These are phyloP conservation scores for Pseudozyma tsukubaensis DNA, from an alignment of 1,284 basidiomycete species.

Conservation along the genomic window DNA sequence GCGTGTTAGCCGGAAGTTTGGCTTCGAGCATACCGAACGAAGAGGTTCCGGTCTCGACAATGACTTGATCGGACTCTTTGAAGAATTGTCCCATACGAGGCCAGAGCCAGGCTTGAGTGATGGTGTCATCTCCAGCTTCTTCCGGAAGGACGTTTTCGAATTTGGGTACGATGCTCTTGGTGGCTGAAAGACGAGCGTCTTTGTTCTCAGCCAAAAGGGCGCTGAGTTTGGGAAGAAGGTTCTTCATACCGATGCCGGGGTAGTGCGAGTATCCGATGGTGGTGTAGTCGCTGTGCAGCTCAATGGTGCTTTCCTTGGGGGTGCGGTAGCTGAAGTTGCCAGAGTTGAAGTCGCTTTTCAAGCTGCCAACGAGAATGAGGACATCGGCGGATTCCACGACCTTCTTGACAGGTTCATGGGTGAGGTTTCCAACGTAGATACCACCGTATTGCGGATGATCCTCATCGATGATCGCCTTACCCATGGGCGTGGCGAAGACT, in stretches of 20 bases:
- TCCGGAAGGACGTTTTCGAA: conserved; percentile 41
- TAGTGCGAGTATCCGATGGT: conserved; percentile 70
- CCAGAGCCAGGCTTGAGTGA: conserved; percentile 76
- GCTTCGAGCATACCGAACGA: conserved; percentile 48
- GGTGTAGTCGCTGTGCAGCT: conserved; percentile 79
- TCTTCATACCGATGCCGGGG: conserved; percentile 69
- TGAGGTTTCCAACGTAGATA: conserved; percentile 71
- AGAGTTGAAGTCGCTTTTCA: conserved; percentile 91
- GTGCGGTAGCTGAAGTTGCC: conserved; percentile 73
- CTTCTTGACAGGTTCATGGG: conserved; percentile 75
- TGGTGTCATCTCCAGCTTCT: conserved; percentile 3
- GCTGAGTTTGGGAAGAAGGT: conserved; percentile 56
- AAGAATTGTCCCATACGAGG: conserved; percentile 84
- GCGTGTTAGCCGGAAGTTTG: conserved; percentile 36
- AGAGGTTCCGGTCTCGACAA: conserved; percentile 65
- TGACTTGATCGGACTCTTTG: conserved; percentile 69
- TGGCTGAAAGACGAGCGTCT: conserved; percentile 17
- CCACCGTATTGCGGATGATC: conserved; percentile 86
- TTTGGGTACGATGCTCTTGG: conserved; percentile 28
- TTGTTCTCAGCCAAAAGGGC: conserved; percentile 25
- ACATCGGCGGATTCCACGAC: conserved; percentile 85
- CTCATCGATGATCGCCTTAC: conserved; percentile 85
- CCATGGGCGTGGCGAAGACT: conserved; percentile 80
- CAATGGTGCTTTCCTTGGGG: conserved; percentile 67
- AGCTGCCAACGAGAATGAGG: conserved; percentile 82